These are phyloP conservation scores for Helotiales sp. DNA, from an alignment of 2,329 filamentous ascomycete genomes.

Conservation along the genomic window DNA sequence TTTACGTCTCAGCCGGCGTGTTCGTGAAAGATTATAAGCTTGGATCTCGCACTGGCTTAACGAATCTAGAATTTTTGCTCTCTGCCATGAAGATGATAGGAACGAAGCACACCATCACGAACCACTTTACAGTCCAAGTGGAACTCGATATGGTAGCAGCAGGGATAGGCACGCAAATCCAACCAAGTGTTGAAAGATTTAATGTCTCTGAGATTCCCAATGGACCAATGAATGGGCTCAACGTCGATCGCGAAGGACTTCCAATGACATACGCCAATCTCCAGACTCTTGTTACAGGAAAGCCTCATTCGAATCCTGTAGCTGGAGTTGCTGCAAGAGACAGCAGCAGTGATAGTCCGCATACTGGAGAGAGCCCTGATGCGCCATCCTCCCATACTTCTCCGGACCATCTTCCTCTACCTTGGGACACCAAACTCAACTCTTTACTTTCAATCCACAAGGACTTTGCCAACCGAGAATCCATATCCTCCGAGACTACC, in stretches of 20 bases:
- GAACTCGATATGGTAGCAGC: conserved; percentile 71
- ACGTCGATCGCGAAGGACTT: conserved; percentile 14
- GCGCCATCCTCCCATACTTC: no score
- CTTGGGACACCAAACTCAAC: not conserved
- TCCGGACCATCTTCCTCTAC: no score
- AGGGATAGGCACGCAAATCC: conserved; percentile 1
- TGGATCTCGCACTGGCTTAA: conserved; percentile 28
- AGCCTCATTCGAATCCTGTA: not conserved
- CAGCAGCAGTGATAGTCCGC: not conserved
- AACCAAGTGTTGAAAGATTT: not conserved
- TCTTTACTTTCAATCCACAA: not conserved
- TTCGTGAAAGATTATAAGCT: conserved; percentile 73
- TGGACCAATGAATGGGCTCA: conserved; percentile 18
- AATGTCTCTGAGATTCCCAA: conserved; percentile 7
- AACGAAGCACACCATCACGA: conserved; percentile 71
- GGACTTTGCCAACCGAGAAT: not conserved
- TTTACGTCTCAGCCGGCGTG: conserved; percentile 83
- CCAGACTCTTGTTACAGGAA: not conserved
- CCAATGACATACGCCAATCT: conserved; percentile 25
- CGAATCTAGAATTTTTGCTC: conserved; percentile 72
- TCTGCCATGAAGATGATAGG: conserved; percentile 77
- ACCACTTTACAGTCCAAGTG: conserved; percentile 82
- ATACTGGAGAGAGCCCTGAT: not conserved
- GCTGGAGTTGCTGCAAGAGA: not conserved
- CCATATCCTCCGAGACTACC: not conserved